Evolutionary conservation across 2,329 filamentous ascomycete genomes (phyloP).

Genomic region (Monilinia vaccinii-corymbosi): DNA sequence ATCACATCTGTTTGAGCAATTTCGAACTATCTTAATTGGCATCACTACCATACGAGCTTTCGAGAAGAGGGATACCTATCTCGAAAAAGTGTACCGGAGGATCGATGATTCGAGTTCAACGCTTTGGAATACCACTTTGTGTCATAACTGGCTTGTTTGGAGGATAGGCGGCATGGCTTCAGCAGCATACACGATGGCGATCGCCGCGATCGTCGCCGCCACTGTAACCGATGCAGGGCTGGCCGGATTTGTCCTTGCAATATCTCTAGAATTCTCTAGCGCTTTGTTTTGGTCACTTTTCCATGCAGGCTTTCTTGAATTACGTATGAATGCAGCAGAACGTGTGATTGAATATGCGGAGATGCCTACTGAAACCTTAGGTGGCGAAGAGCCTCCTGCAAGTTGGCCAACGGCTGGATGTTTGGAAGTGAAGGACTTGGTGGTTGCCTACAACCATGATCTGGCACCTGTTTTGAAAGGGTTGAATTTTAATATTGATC

Average conservation of each 20-base stretch:
- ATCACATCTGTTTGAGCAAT: conserved; percentile 63
- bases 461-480: conserved; percentile 60
- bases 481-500: conserved; percentile 50
- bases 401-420: conserved; percentile 66
- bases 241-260: conserved; percentile 65
- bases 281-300: conserved; percentile 57
- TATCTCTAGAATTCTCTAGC: conserved; percentile 57
- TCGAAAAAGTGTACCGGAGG: conserved; percentile 56
- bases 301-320: conserved; percentile 57
- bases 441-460: conserved; percentile 60
- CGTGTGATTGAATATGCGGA: conserved; percentile 65
- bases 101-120: conserved; percentile 59
- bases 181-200: conserved; percentile 55
- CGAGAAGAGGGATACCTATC: conserved; percentile 53
- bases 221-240: conserved; percentile 56
- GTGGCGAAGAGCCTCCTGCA: conserved; percentile 50
- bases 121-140: conserved; percentile 49
- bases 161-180: conserved; percentile 41
- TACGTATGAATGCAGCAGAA: conserved; percentile 71
- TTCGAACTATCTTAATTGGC: conserved; percentile 60
- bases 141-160: conserved; percentile 10
- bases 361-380: conserved; percentile 56
- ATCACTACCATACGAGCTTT: conserved; percentile 70
- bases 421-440: conserved; percentile 60
- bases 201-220: conserved; percentile 53